These are phyloP conservation scores for Diplocarpon rosae DNA, from an alignment of 2,329 filamentous ascomycete genomes.

Conservation along the genomic window DNA sequence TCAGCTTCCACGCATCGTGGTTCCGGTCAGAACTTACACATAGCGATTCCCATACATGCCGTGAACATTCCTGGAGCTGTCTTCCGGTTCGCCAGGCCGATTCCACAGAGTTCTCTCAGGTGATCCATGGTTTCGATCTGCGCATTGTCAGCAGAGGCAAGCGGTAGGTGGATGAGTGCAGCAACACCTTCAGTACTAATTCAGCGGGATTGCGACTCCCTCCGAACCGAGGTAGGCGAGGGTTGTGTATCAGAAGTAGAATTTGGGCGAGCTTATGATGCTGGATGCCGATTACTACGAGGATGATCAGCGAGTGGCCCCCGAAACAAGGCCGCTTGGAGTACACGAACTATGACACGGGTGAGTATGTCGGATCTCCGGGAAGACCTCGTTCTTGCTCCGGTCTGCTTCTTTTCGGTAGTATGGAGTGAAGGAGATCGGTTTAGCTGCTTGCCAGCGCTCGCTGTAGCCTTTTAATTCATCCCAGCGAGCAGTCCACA, in stretches of 20 bases:
- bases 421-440: conserved; percentile 43
- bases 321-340: too few species aligned
- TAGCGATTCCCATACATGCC: conserved; percentile 43
- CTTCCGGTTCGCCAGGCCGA: conserved; percentile 43
- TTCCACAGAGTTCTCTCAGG: too few species aligned
- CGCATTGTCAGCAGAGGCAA: too few species aligned
- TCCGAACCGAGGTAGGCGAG: conserved; percentile 40
- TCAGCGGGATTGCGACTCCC: conserved; percentile 19
- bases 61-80: conserved; percentile 46
- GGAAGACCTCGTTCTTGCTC: conserved; percentile 35
- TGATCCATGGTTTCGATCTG: conserved; percentile 20
- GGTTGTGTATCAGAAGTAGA: conserved; percentile 45
- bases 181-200: conserved; percentile 4
- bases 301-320: too few species aligned
- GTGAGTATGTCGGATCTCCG: conserved; percentile 45
- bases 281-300: conserved; percentile 48
- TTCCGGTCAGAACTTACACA: conserved; percentile 32
- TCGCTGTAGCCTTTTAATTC: conserved; percentile 35
- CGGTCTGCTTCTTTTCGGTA: conserved; percentile 32
- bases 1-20: not conserved
- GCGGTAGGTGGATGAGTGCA: too few species aligned
- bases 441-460: conserved; percentile 36
- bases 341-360: conserved; percentile 45
- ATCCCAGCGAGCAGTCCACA: conserved; percentile 30
- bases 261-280: conserved; percentile 48